Evolutionary conservation across 805 yeast genomes (phyloP), one percentile per base, ranked within the genome.

Genomic region (Candida golubevii): DNA sequence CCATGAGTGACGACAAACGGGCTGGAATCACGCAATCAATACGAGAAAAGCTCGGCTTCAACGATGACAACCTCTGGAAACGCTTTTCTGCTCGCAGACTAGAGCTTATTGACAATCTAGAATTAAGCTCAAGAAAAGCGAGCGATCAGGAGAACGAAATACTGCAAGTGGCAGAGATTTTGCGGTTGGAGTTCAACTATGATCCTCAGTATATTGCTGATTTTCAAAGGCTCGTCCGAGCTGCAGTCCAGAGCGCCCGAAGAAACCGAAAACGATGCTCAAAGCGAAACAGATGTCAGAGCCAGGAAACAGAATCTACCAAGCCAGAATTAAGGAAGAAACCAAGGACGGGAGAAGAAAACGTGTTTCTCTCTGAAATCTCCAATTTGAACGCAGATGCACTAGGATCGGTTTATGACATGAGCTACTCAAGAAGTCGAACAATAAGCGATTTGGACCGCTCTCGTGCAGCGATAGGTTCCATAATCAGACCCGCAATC

Each of bases 171-270:
- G 96, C 98, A 0, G 77, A 78, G 39, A 75, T 84, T 3, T 69
- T 91, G 37, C 71, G 95, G 56, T 69, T 74, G 1, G 99, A 93
- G 65, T 93, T 88, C 56, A 79, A 80, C 6, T 90, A 82, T 60
- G 77, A 83, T 2, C 65, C 64, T 2, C 75, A 73, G 6, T 73
- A 79, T 11, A 66, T 80, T 26, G 63, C 71, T 1, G 98, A 93
- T 52, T 91, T 91, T 60, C 96, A 89, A 62, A 86, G 84, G 61
- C 72, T 91, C 31, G 97, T 93, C 0, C 72, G 96, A 32, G 95
- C 96, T 8, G 98, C 97, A 1, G 83, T 91, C 26, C 99, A 91
- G 64, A 83, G 95, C 41, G 97, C 87, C 1, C 71, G 98, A 49
- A 72, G 99, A 52, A 91, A 91, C 62, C 74, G 96, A 47, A 87